Evolutionary conservation across 768 basidiomycete species (phyloP), one percentile per base, ranked within the genome.

Genomic region (Trametes elegans): DNA sequence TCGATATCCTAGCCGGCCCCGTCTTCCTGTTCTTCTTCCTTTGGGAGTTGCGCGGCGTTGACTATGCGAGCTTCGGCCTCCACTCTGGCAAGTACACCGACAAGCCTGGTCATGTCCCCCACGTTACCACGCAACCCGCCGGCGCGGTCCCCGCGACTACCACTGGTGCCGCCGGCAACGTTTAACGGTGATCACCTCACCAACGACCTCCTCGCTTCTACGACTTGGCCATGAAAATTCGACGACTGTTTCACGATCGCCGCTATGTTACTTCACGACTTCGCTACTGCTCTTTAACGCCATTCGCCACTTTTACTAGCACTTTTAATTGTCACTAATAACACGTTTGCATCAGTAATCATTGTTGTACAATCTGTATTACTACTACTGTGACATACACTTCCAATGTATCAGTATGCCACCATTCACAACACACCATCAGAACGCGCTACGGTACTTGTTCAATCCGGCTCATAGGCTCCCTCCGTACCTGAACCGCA

Each of bases 1-100:
- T 76, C 51, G 75, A 76, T 39, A 40, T 75, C 26, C 7, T 75
- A 47, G 65, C 75, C 0, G 73, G 66, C 0, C 75, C 75, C 0
- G 52, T 76, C 21, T 76, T 74, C 66, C 62, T 75, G 16, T 44
- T 71, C 42, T 53, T 62, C 41, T 73, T 62, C 55, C 62, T 76
- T 27, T 66, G n/a, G 3, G 52, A 57, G 31, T 53, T 68, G 34
- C 49, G 63, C 48, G 49, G 46, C 39, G 61, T 69, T 45, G 69
- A 70, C 52, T 66, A 68, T 55, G 43, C 53, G 13, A 32, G 59
- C n/a, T 63, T 66, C 49, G 65, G 66, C 49, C 50, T 65, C 40
- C 57, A 57, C 53, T 64, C 67, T 6, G 62, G 67, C 53, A 66
- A 64, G 65, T 65, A 60, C 62, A 62, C 62, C 19, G 62, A 61